A percentile compares a stretch with the other conserved stretches of the same genome.
Evolutionary conservation across 768 basidiomycete genomes (phyloP).

Genomic region (Russula compacta): DNA sequence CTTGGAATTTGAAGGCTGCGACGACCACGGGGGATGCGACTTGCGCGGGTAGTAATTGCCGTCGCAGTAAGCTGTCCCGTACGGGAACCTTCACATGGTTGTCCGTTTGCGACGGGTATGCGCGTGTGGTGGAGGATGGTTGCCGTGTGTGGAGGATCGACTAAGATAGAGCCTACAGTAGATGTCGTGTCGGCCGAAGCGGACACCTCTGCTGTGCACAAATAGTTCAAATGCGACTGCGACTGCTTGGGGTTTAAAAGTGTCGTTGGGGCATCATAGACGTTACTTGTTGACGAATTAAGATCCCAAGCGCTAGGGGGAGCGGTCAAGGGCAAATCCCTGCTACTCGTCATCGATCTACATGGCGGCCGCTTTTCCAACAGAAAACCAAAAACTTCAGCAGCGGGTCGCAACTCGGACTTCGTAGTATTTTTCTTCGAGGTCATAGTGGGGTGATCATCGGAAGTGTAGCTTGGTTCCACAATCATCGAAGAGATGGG

Average conservation of each 20-base stretch:
- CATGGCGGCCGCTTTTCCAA: constrained; percentile 35
- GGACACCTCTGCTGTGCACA: background rate
- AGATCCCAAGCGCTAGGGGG: constrained; percentile 26
- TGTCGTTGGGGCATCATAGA: constrained; percentile 4
- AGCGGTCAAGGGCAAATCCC: constrained; percentile 33
- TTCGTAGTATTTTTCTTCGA: constrained; percentile 25
- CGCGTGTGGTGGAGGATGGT: constrained; percentile 18
- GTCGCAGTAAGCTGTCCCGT: background rate
- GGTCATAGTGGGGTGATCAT: constrained; percentile 24
- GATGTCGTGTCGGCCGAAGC: constrained; percentile 4
- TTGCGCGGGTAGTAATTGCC: background rate
- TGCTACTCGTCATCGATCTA: constrained; percentile 28
- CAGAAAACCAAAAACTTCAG: constrained; percentile 68
- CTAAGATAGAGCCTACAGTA: constrained; percentile 13
- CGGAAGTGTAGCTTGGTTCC: constrained; percentile 48
- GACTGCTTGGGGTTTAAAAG: constrained; percentile 3
- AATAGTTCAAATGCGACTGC: background rate
- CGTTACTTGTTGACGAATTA: constrained; percentile 1
- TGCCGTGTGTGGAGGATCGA: constrained; percentile 15
- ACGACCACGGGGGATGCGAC: constrained; percentile 16
- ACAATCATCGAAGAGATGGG: constrained; percentile 71
- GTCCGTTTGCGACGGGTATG: constrained; percentile 2
- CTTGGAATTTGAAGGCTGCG: constrained; percentile 9
- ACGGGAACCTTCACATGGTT: background rate
- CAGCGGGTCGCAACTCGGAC: constrained; percentile 50